Conservation (phyloP, 805 yeast genomes). For the Wickerhamiella occidentalis region DNA sequence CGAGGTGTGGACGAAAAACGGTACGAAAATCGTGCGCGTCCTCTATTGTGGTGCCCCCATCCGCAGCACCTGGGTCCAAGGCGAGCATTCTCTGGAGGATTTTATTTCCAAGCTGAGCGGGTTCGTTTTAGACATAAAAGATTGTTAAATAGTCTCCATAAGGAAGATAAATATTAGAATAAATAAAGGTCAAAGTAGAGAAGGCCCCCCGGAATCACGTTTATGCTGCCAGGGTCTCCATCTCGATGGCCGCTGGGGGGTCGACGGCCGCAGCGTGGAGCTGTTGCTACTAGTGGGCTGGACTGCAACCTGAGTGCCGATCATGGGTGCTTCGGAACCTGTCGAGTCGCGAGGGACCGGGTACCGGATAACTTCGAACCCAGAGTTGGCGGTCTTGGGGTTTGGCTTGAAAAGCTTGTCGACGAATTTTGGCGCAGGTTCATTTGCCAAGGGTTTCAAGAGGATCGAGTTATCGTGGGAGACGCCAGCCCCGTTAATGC, state of each 20-base stretch:
- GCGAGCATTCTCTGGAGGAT: constrained; percentile 1
- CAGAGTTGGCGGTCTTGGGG: not conserved
- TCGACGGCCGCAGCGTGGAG: not conserved
- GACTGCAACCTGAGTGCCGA: not conserved
- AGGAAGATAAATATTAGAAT: too few species aligned
- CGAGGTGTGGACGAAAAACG: constrained; percentile 29
- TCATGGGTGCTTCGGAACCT: not conserved
- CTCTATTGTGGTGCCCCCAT: constrained; percentile 30
- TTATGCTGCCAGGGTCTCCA: not conserved
- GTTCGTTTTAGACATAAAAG: not conserved
- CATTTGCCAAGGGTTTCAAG: not conserved
- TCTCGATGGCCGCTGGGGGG: not conserved
- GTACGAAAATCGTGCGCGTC: constrained; percentile 27
- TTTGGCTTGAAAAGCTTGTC: constrained; percentile 6
- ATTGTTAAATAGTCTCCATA: not conserved
- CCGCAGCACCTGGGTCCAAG: constrained; percentile 11
- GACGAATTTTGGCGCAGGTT: not conserved
- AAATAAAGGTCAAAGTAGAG: not conserved
- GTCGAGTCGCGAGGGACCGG: not conserved
- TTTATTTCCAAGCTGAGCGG: not conserved
- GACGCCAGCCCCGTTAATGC: not conserved
- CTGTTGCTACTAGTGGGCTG: not conserved
- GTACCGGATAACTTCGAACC: constrained; percentile 3
- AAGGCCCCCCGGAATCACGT: not conserved
- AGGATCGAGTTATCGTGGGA: not conserved